Conservation (phyloP, 2,329 filamentous ascomycete species). For the Dactylellina leptospora region DNA sequence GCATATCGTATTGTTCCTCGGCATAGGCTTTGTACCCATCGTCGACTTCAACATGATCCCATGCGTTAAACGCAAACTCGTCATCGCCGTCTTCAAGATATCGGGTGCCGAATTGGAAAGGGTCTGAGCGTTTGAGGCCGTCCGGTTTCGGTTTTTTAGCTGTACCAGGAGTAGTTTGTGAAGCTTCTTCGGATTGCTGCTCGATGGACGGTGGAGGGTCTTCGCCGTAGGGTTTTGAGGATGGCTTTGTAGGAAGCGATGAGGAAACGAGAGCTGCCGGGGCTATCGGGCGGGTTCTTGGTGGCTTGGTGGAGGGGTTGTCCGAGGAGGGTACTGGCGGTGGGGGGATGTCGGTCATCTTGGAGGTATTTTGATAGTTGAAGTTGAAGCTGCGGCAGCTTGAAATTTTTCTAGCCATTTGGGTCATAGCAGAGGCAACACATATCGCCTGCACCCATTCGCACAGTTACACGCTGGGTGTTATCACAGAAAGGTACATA, state of each 20-base stretch:
- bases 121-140: constrained; percentile 80
- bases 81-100: constrained; percentile 81
- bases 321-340: constrained; percentile 25
- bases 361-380: not conserved
- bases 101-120: constrained; percentile 86
- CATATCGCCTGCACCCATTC: not conserved
- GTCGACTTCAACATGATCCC: constrained; percentile 97
- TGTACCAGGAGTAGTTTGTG: not conserved
- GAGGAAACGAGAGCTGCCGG: constrained; percentile 42
- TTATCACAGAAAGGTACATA: no score
- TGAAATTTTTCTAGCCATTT: constrained; percentile 26
- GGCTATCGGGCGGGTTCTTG: constrained; percentile 37
- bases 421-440: no score
- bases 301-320: constrained; percentile 46
- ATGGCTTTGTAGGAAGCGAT: constrained; percentile 35
- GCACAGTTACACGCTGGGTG: no score
- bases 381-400: constrained; percentile 6
- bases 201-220: not conserved
- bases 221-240: constrained; percentile 19
- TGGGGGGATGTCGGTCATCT: constrained; percentile 34
- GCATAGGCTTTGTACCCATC: constrained; percentile 86
- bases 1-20: constrained; percentile 81
- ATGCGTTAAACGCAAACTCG: constrained; percentile 97
- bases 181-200: not conserved
- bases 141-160: constrained; percentile 50